Conservation (phyloP, 169 alveolate species). For the Eimeria praecox region DNA sequence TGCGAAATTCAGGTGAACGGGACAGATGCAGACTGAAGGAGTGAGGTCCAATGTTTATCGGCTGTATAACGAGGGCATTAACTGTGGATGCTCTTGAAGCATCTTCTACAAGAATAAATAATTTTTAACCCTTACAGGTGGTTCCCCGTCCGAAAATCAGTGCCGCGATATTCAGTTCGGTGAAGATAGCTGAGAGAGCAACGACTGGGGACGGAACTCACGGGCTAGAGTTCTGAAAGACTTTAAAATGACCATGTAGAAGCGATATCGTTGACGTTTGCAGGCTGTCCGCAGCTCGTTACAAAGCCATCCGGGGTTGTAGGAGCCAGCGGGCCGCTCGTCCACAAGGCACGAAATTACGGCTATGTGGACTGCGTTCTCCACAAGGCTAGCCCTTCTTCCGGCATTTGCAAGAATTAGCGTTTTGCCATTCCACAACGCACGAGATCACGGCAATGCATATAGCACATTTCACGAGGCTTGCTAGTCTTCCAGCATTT, state of each 20-base stretch:
- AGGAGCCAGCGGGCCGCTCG: background rate
- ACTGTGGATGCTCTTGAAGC: background rate
- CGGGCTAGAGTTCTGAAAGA: background rate
- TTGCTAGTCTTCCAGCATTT: background rate
- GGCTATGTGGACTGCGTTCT: background rate
- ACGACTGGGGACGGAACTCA: background rate
- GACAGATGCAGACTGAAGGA: background rate
- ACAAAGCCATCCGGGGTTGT: background rate
- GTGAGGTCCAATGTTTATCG: no score
- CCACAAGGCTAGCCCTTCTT: background rate
- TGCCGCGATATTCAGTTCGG: slow-evolving; percentile 55
- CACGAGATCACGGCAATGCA: background rate
- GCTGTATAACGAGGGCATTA: background rate
- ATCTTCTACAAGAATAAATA: background rate
- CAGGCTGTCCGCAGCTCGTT: background rate
- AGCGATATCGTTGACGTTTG: background rate
- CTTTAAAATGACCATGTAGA: no score
- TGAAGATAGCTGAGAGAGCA: slow-evolving; percentile 34
- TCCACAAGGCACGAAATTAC: background rate
- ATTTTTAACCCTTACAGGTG: slow-evolving; percentile 33
- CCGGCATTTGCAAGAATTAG: background rate
- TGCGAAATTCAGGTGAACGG: background rate
- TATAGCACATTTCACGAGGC: no score
- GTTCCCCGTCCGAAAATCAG: background rate
- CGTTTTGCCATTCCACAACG: no score